These are phyloP conservation scores for Fusarium redolens DNA, from an alignment of 2,329 filamentous ascomycete genomes.

Conservation along the genomic window DNA sequence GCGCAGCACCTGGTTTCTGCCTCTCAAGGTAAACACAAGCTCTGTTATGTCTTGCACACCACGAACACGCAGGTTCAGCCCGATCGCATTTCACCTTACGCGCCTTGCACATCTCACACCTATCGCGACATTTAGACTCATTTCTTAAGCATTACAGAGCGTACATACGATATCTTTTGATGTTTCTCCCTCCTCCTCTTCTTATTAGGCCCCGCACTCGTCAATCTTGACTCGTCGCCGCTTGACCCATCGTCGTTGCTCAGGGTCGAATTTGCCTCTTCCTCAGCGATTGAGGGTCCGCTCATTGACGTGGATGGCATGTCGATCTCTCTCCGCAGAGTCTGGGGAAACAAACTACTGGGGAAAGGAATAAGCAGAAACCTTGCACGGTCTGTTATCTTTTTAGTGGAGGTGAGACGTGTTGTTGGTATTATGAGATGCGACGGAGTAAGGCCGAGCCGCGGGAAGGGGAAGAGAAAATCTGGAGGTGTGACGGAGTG, in stretches of 20 bases:
- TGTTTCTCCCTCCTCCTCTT: conserved; percentile 56
- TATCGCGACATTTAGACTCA: conserved; percentile 27
- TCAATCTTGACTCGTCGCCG: conserved; percentile 48
- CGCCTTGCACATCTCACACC: conserved; percentile 59
- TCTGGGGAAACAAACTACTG: conserved; percentile 35
- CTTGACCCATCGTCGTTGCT: conserved; percentile 54
- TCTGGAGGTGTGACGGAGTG: conserved; percentile 2
- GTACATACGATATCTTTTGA: conserved; percentile 56
- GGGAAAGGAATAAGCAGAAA: conserved; percentile 15
- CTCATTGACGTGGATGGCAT: conserved; percentile 42
- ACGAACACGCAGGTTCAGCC: conserved; percentile 72
- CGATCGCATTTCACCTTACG: conserved; percentile 63
- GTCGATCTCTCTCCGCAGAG: conserved; percentile 44
- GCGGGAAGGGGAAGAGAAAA: conserved; percentile 7
- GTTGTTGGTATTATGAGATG: conserved; percentile 10
- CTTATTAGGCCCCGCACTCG: conserved; percentile 42
- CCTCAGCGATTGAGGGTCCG: conserved; percentile 48
- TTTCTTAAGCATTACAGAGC: background rate
- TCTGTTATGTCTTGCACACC: conserved; percentile 76
- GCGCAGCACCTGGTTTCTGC: conserved; percentile 74
- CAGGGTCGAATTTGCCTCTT: conserved; percentile 51
- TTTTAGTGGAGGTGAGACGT: conserved; percentile 12
- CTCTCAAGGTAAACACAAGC: conserved; percentile 76
- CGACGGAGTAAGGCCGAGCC: conserved; percentile 25
- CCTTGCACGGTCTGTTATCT: conserved; percentile 19